Evolutionary conservation across 225 moss, liverwort and hornwort genomes (phyloP).

Genomic region (Sphagnum contortum): DNA sequence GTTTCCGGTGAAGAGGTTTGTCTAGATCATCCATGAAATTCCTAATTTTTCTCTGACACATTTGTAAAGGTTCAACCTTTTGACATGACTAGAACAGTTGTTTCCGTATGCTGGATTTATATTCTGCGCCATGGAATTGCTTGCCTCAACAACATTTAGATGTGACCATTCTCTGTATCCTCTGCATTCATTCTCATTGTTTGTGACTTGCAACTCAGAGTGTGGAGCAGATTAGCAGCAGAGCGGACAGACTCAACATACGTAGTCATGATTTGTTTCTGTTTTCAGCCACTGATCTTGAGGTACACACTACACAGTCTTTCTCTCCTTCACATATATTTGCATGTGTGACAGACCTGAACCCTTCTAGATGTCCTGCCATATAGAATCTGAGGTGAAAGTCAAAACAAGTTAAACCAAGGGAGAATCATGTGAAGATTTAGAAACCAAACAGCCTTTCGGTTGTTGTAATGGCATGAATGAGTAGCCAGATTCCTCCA

Average conservation of each 20-base stretch:
- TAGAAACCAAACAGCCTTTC: too few species aligned
- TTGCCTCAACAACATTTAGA: too few species aligned
- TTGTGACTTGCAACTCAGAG: constrained; percentile 38
- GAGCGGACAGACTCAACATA: constrained; percentile 85
- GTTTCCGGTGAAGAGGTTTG: constrained; percentile 99
- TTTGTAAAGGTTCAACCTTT: background rate
- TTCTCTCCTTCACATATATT: constrained; percentile 12
- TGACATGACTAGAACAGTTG: too few species aligned
- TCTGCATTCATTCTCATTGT: constrained; percentile 1
- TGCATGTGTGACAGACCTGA: background rate
- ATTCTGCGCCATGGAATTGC: too few species aligned
- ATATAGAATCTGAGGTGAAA: too few species aligned
- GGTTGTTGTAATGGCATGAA: too few species aligned
- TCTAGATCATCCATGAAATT: background rate
- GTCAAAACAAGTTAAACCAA: too few species aligned
- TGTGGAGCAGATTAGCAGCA: constrained; percentile 97
- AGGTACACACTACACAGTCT: constrained; percentile 33
- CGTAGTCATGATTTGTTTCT: constrained; percentile 79
- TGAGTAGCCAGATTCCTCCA: too few species aligned
- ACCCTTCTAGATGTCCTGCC: too few species aligned
- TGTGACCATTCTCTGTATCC: background rate
- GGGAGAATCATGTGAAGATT: too few species aligned
- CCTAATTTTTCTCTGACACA: background rate
- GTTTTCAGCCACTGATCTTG: constrained; percentile 91
- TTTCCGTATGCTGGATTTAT: too few species aligned